Base-by-base conservation (phyloP, 768 basidiomycete species). In the Panaeolus papilionaceus region DNA sequence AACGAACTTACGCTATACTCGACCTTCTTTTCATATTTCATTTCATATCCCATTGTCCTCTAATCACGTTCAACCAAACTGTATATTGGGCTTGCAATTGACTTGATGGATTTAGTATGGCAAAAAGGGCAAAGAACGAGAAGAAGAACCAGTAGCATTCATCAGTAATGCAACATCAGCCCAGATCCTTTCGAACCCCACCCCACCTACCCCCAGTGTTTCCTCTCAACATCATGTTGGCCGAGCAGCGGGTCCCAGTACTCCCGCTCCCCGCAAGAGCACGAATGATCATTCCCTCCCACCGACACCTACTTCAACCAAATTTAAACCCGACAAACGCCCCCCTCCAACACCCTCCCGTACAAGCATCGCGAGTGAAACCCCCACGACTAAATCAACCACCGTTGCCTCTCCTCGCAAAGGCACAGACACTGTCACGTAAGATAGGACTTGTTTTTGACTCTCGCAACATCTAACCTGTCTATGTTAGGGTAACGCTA, bases 41-140 rank as follows among this genome's bases (percentile, higher is more conserved):
- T 58, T 61, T 61, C 66, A 58, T 66, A 37, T 28, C 63, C 33
- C 61, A 37, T 11, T 63, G 28, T 51, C 64, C 54, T 42, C 39
- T 51, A 9, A 51, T 51, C 45, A 28, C 26, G 26, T 51, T 51
- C 9, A 4, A 3, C 49, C 18, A n/a, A 47, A 28, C 26, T 51
- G 26, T 51, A 51, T 51, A 7, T 26, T 8, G 49, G 23, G 20
- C 11, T 33, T 14, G 4, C 54, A 28, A 49, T 23, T 65, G 16
- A 26, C 64, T 61, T 69, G 62, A 61, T 58, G 68, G 61, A 42
- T 67, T 58, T 75, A 88, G 87, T 87, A 87, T 69, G 85, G 87
- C 64, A 88, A 84, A 74, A 89, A 87, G 72, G 86, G 86, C 62
- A 88, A 87, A 78, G 84, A 84, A 70, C 83, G 85, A 47, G 85